Evolutionary conservation across 1,139 yeast genomes (phyloP).

Genomic region (Suhomyces taliae): DNA sequence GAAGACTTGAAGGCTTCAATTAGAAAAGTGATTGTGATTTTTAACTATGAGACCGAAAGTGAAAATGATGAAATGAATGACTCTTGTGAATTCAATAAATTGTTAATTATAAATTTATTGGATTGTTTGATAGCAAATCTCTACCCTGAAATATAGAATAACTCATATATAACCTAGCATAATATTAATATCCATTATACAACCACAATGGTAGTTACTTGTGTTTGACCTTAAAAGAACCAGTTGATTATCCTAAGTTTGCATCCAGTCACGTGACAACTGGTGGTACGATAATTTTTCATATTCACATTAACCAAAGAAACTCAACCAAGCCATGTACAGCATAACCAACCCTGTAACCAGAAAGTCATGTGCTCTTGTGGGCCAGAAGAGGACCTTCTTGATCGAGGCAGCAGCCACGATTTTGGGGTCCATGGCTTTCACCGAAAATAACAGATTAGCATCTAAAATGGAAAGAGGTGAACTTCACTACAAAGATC

Average conservation of each 20-base stretch:
- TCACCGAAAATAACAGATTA: slow-evolving; percentile 49
- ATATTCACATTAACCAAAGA: neutral
- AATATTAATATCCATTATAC: too few species aligned
- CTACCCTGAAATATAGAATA: slow-evolving; percentile 26
- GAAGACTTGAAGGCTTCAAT: slow-evolving; percentile 19
- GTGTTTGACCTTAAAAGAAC: too few species aligned
- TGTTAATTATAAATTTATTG: slow-evolving; percentile 29
- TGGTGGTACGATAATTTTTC: neutral
- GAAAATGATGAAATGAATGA: slow-evolving; percentile 12
- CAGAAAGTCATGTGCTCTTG: neutral
- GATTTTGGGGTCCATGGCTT: slow-evolving; percentile 24
- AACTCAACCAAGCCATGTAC: neutral
- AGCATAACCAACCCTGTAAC: neutral
- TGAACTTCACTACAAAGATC: slow-evolving; percentile 45
- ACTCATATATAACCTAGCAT: neutral
- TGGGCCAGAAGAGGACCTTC: slow-evolving; percentile 8
- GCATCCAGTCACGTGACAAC: neutral
- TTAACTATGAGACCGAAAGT: slow-evolving; percentile 17
- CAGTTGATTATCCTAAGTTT: too few species aligned
- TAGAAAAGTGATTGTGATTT: slow-evolving; percentile 19
- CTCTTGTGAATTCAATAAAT: slow-evolving; percentile 27
- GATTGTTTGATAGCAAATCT: slow-evolving; percentile 31
- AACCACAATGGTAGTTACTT: too few species aligned
- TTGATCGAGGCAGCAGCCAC: slow-evolving; percentile 20
- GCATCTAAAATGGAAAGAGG: slow-evolving; percentile 63